Percentiles rank a stretch among this genome's conserved stretches.
phyloP scores from a whole-genome alignment of 1,284 basidiomycete genomes.

The Marasmius fiardii region DNA sequence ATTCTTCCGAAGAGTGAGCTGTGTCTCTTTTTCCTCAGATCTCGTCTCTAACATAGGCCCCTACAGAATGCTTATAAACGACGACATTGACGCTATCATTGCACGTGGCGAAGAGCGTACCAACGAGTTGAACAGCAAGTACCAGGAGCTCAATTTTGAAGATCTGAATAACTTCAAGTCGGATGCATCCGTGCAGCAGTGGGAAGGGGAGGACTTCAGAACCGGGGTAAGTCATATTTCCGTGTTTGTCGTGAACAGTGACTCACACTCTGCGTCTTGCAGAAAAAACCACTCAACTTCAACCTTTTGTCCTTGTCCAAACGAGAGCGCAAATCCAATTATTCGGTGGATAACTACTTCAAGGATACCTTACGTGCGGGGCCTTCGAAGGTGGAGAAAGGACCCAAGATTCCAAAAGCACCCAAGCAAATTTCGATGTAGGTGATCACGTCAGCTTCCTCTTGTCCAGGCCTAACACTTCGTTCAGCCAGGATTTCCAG shows the following conservation, averaged over 20 bases:
- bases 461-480: neutral
- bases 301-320: constrained; percentile 92
- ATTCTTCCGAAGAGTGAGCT: constrained; percentile 61
- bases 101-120: constrained; percentile 91
- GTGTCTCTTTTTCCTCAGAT: neutral
- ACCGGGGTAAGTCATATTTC: constrained; percentile 47
- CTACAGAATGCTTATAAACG: constrained; percentile 75
- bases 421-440: constrained; percentile 88
- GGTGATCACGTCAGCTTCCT: constrained; percentile 25
- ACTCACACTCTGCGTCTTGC: constrained; percentile 13
- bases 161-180: constrained; percentile 97
- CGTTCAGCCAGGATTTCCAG: constrained; percentile 88
- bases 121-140: constrained; percentile 86
- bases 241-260: neutral
- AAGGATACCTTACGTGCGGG: constrained; percentile 87
- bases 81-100: constrained; percentile 95
- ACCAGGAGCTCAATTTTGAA: constrained; percentile 90
- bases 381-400: constrained; percentile 78
- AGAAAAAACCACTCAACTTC: constrained; percentile 72
- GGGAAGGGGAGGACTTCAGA: constrained; percentile 97
- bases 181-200: constrained; percentile 85
- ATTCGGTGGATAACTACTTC: constrained; percentile 93
- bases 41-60: neutral
- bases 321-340: constrained; percentile 94
- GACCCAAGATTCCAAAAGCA: constrained; percentile 80